A percentile compares a stretch with the other conserved stretches of the same genome.
phyloP scores from a whole-genome alignment of 192 early-diverging fungal species.

The Pilaira anomala region DNA sequence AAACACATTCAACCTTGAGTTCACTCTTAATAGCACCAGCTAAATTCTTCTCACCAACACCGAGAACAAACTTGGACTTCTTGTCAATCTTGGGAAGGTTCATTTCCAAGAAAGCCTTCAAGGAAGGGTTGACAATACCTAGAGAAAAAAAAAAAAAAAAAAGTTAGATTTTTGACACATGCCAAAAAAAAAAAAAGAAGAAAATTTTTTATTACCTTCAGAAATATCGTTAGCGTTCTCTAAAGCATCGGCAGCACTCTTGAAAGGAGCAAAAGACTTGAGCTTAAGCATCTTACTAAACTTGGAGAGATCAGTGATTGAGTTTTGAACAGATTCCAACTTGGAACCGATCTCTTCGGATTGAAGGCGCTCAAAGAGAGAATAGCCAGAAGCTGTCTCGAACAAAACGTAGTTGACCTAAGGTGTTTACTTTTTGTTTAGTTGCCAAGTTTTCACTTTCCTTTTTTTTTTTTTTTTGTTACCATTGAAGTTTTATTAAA shows the following conservation, averaged over 20 bases:
- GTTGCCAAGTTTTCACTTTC: neutral
- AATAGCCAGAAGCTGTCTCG: slow-evolving; percentile 96
- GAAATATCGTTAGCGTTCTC: slow-evolving; percentile 98
- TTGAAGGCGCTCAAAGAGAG: slow-evolving; percentile 91
- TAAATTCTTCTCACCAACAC: slow-evolving; percentile 85
- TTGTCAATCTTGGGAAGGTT: slow-evolving; percentile 84
- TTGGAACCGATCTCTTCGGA: slow-evolving; percentile 95
- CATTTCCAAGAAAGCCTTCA: slow-evolving; percentile 93
- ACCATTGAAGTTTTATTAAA: neutral
- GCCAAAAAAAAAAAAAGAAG: neutral
- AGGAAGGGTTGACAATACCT: slow-evolving; percentile 83
- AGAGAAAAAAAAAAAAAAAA: neutral
- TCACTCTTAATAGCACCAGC: slow-evolving; percentile 74
- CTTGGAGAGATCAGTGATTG: slow-evolving; percentile 79
- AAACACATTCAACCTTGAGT: slow-evolving; percentile 72
- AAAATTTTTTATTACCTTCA: slow-evolving; percentile 65
- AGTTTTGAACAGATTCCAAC: slow-evolving; percentile 81
- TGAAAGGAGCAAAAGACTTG: slow-evolving; percentile 96
- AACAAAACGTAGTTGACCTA: slow-evolving; percentile 73
- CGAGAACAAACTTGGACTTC: slow-evolving; percentile 72
- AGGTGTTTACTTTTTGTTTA: no score
- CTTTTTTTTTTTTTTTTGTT: neutral
- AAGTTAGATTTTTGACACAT: neutral
- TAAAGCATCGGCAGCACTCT: slow-evolving; percentile 92
- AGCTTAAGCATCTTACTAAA: slow-evolving; percentile 90